A percentile compares a stretch with the other conserved stretches of the same genome.
phyloP scores from a whole-genome alignment of 2,329 filamentous ascomycete species.

The Aspergillus pseudoglaucus region DNA sequence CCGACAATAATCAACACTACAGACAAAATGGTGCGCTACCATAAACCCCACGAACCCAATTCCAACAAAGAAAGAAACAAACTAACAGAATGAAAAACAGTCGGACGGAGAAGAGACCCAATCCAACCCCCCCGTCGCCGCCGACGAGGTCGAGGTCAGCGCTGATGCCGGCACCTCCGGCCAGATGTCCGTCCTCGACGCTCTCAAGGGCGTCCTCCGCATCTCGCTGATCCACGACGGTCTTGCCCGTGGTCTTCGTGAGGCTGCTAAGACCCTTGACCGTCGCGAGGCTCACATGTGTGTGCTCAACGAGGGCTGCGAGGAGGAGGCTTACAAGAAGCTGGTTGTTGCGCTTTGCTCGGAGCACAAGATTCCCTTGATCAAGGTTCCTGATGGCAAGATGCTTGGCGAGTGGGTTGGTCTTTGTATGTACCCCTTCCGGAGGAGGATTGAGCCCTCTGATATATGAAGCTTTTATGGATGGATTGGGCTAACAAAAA shows the following conservation, averaged over 20 bases:
- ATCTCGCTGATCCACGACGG: conserved; percentile 99
- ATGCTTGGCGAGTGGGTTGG: conserved; percentile 99
- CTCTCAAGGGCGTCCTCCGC: conserved; percentile 98
- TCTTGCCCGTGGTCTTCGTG: conserved; percentile 94
- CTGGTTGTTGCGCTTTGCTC: conserved; percentile 96
- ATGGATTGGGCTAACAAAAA: conserved; percentile 7
- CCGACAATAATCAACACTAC: conserved; percentile 37
- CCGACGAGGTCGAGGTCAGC: conserved; percentile 89
- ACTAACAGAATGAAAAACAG: conserved; percentile 43
- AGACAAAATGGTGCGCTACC: conserved; percentile 40
- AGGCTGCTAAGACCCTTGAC: conserved; percentile 98
- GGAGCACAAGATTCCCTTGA: conserved; percentile 99
- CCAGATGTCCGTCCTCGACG: conserved; percentile 94
- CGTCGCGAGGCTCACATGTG: conserved; percentile 99
- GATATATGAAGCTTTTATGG: background rate
- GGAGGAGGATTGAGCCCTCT: too few relatives aligned
- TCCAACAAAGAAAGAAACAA: conserved; percentile 3
- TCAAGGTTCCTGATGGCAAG: conserved; percentile 99
- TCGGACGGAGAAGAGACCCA: conserved; percentile 99
- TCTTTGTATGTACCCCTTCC: conserved; percentile 69
- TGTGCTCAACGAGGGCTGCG: conserved; percentile 98
- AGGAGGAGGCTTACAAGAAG: conserved; percentile 99
- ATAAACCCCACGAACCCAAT: background rate
- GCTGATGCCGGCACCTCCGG: conserved; percentile 60
- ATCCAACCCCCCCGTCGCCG: conserved; percentile 59